Evolutionary conservation across 2,329 filamentous ascomycete species (phyloP).

Genomic region (Aspergillus pseudonomiae): DNA sequence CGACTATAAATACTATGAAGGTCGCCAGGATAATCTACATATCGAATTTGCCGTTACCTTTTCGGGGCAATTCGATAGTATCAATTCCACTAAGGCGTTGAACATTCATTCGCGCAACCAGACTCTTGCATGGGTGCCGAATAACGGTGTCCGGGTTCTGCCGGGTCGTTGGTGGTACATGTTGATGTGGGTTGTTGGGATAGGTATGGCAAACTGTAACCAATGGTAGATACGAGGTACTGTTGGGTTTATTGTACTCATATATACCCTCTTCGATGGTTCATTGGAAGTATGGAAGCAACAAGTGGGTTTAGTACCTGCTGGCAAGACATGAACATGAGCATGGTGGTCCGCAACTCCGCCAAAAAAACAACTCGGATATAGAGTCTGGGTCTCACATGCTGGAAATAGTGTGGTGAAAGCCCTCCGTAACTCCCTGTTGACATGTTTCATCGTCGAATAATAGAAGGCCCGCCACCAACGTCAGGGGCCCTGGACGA

Average conservation of each 20-base stretch:
- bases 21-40: neutral
- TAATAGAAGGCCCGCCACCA: neutral
- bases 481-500: neutral
- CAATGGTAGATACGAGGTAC: neutral
- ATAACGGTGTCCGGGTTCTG: neutral
- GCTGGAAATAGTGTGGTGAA: no score
- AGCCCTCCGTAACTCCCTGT: no score
- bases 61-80: neutral
- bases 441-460: no score
- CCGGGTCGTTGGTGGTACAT: neutral
- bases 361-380: no score
- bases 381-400: no score
- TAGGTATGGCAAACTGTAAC: neutral
- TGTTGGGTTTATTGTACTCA: no score
- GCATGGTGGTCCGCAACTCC: no score
- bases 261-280: no score
- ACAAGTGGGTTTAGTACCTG: no score
- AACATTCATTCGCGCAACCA: neutral
- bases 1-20: neutral
- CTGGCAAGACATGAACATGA: no score
- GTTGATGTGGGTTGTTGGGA: neutral
- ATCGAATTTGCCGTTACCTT: neutral
- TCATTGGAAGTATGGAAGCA: no score
- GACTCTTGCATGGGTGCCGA: neutral
- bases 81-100: constrained; percentile 2